Evolutionary conservation across 306 rosid species (phyloP).

Genomic region (Malus orientalis): DNA sequence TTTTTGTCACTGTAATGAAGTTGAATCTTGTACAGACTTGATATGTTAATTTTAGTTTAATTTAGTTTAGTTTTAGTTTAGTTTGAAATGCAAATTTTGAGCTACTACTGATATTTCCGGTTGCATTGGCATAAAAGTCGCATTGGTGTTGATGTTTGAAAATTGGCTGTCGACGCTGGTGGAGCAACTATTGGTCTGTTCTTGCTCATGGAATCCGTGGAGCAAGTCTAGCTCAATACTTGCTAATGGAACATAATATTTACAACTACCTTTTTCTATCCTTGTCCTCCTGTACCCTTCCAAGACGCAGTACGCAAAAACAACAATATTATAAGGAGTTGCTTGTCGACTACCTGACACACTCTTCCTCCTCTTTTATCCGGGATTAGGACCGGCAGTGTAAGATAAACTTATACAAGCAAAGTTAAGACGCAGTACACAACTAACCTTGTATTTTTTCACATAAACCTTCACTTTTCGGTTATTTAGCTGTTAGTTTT

Average conservation of each 20-base stretch:
- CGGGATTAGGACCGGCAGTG: no score
- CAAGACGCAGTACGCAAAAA: neutral
- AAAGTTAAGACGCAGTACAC: neutral
- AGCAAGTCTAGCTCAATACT: no score
- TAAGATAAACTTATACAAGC: no score
- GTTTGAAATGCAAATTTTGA: neutral
- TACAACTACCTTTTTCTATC: no score
- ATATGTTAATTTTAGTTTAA: no score
- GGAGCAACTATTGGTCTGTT: neutral
- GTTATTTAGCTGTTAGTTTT: conserved; percentile 35
- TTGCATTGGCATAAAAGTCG: neutral
- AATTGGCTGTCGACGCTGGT: neutral
- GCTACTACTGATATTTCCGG: neutral
- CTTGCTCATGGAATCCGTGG: neutral
- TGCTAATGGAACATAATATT: no score
- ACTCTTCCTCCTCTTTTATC: no score
- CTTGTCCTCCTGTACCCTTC: no score
- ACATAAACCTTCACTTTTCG: neutral
- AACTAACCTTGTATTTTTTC: neutral
- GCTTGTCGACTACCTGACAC: no score
- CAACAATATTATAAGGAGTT: no score
- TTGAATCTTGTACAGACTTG: conserved; percentile 16
- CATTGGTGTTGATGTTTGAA: neutral
- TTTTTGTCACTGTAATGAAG: neutral
- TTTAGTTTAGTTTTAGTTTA: no score